These are phyloP conservation scores for Silene noctiflora DNA, from an alignment of 179 eudicot species.

Conservation along the genomic window DNA sequence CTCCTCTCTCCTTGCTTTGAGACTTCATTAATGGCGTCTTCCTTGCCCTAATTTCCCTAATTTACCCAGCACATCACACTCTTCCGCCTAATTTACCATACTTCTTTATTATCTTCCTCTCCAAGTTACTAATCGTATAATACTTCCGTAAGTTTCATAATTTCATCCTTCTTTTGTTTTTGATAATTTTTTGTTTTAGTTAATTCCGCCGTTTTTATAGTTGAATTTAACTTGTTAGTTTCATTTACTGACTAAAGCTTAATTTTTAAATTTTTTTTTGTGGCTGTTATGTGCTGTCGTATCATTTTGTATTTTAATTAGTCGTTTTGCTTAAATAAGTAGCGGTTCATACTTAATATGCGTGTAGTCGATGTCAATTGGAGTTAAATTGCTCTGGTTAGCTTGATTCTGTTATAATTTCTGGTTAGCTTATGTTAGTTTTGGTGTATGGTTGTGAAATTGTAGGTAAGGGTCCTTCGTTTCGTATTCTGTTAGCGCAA, in stretches of 20 bases:
- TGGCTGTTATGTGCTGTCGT: too few species aligned
- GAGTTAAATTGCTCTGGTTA: not conserved
- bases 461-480: conserved; percentile 8
- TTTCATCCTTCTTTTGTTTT: not conserved
- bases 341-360: not conserved
- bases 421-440: not conserved
- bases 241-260: not conserved
- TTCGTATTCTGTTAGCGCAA: not conserved
- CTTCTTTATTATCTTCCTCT: not conserved
- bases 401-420: not conserved
- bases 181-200: not conserved
- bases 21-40: conserved; percentile 28
- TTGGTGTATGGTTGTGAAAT: not conserved
- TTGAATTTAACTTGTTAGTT: not conserved
- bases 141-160: conserved; percentile 9
- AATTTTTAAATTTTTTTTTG: too few species aligned
- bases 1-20: not conserved
- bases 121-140: not conserved
- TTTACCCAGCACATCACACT: conserved; percentile 17
- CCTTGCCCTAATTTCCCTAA: conserved; percentile 23
- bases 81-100: not conserved
- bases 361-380: not conserved
- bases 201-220: not conserved
- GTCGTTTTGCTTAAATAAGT: not conserved
- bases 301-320: not conserved